These are phyloP conservation scores for Cordyceps pruinosa DNA, from an alignment of 2,329 filamentous ascomycete species.

Conservation along the genomic window DNA sequence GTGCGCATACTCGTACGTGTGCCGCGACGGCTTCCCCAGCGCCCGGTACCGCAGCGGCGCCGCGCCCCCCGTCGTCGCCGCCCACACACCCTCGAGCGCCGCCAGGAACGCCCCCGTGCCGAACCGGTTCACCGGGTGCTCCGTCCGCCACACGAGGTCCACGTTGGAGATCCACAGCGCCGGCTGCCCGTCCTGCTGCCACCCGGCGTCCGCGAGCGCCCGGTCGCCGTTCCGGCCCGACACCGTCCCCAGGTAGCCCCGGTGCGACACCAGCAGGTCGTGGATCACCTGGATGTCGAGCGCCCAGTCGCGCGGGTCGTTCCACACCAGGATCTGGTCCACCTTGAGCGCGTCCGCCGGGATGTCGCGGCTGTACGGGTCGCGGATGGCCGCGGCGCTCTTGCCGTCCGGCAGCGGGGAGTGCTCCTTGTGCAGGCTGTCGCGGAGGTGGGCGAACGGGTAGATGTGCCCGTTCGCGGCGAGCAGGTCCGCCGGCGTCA, in stretches of 20 bases:
- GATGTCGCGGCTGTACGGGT: conserved; percentile 29
- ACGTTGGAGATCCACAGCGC: conserved; percentile 81
- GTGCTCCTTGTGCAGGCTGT: conserved; percentile 24
- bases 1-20: conserved; percentile 73
- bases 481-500: conserved; percentile 81
- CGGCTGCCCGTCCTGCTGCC: conserved; percentile 75
- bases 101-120: conserved; percentile 88
- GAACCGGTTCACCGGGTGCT: conserved; percentile 76
- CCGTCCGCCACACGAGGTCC: conserved; percentile 83
- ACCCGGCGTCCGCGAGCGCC: conserved; percentile 65
- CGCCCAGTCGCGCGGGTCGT: conserved; percentile 94
- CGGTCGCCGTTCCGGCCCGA: conserved; percentile 62
- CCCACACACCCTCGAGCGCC: conserved; percentile 75
- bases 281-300: conserved; percentile 78
- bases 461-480: conserved; percentile 67
- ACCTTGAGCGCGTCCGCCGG: conserved; percentile 56
- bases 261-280: conserved; percentile 71
- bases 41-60: conserved; percentile 50
- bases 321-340: conserved; percentile 88
- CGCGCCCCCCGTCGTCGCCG: conserved; percentile 57
- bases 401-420: conserved; percentile 28
- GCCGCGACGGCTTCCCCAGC: conserved; percentile 74
- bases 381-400: conserved; percentile 23
- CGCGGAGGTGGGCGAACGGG: conserved; percentile 59
- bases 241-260: conserved; percentile 76